phyloP scores from a whole-genome alignment of 768 basidiomycete species.

The Glaciozyma antarctica region DNA sequence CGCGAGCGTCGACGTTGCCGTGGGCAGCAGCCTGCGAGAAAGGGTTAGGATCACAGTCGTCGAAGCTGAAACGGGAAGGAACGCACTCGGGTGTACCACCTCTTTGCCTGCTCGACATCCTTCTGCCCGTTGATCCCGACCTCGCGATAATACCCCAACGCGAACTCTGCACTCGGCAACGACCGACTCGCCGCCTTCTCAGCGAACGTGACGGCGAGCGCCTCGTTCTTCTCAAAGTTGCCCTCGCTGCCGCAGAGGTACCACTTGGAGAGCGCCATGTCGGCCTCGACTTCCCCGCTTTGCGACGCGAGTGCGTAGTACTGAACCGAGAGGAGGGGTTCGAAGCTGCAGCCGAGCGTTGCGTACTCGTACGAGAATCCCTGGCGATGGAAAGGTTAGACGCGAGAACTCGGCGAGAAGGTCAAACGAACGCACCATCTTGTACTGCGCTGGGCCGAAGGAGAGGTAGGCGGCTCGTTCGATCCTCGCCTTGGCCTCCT shows the following conservation, averaged over 20 bases:
- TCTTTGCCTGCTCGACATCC: constrained; percentile 50
- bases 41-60: not conserved
- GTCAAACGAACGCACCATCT: constrained; percentile 44
- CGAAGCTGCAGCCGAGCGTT: constrained; percentile 69
- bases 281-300: constrained; percentile 80
- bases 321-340: constrained; percentile 78
- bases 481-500: constrained; percentile 65
- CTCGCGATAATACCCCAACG: constrained; percentile 90
- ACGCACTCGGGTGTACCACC: constrained; percentile 66
- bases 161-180: constrained; percentile 66
- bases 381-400: not conserved
- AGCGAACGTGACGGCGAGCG: constrained; percentile 76
- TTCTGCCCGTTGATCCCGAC: constrained; percentile 69
- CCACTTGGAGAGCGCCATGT: constrained; percentile 93
- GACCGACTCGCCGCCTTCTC: constrained; percentile 61
- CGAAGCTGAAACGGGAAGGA: not conserved
- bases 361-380: constrained; percentile 91
- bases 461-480: constrained; percentile 73
- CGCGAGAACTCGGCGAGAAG: too few relatives aligned
- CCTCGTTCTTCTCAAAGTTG: constrained; percentile 35
- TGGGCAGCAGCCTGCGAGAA: constrained; percentile 51
- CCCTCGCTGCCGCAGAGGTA: constrained; percentile 73
- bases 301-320: constrained; percentile 71
- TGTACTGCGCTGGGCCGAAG: constrained; percentile 76
- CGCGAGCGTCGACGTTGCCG: constrained; percentile 68